Evolutionary conservation across 106 monocot genomes (phyloP).

Genomic region (Acorus calamus): DNA sequence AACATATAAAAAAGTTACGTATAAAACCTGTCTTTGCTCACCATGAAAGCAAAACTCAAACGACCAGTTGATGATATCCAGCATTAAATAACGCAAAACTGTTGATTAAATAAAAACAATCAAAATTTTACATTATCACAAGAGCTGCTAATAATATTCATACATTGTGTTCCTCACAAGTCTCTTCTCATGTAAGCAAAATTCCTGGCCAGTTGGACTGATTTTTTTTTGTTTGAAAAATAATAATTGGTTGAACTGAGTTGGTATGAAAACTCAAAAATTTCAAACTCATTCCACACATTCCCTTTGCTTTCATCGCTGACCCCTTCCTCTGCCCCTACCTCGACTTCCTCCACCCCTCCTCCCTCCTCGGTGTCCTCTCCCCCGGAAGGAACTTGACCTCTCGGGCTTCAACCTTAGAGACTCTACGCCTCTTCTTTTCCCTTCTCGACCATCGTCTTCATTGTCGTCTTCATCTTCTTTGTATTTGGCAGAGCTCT

Average conservation of each 20-base stretch:
- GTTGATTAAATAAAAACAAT: too few species aligned
- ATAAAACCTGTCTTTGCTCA: too few species aligned
- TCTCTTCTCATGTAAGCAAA: too few species aligned
- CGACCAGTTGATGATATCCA: too few species aligned
- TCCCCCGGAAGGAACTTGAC: constrained; percentile 33
- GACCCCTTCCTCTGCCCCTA: constrained; percentile 20
- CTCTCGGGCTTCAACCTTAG: constrained; percentile 63
- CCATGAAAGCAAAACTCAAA: too few species aligned
- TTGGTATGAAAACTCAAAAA: background rate
- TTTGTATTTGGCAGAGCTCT: constrained; percentile 24
- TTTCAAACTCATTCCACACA: background rate
- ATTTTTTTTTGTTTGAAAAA: background rate
- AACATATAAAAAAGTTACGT: too few species aligned
- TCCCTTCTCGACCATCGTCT: constrained; percentile 21
- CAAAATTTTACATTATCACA: too few species aligned
- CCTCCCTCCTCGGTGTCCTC: constrained; percentile 21
- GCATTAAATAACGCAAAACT: too few species aligned
- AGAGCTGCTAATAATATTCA: too few species aligned
- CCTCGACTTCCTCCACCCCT: constrained; percentile 10
- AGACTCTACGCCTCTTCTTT: constrained; percentile 50
- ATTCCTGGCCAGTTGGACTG: too few species aligned
- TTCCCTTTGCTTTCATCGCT: constrained; percentile 3
- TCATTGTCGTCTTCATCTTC: background rate
- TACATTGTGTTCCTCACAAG: too few species aligned
- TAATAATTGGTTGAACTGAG: background rate